Conservation (phyloP, 441 rosid species). For the Adansonia grandidieri region DNA sequence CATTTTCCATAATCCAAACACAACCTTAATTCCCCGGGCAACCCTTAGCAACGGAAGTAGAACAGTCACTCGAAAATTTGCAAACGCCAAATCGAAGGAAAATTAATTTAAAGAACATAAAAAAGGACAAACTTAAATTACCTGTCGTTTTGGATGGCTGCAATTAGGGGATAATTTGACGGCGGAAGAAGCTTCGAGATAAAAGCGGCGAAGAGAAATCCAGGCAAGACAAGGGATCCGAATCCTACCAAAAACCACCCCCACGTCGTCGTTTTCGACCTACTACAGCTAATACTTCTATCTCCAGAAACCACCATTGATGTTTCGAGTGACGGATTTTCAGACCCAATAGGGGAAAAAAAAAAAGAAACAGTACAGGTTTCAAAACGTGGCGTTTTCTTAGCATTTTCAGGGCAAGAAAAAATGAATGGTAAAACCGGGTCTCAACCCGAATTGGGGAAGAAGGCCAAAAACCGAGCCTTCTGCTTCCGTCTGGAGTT, state of each 20-base stretch:
- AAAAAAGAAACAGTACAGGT: too few relatives aligned
- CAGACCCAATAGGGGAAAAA: too few relatives aligned
- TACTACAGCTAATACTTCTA: background rate
- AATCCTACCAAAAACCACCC: slow-evolving; percentile 41
- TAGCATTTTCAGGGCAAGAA: too few relatives aligned
- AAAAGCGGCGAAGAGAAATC: slow-evolving; percentile 41
- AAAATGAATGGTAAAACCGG: too few relatives aligned
- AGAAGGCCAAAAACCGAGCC: too few relatives aligned
- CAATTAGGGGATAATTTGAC: slow-evolving; percentile 42
- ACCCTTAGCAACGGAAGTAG: background rate
- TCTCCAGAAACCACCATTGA: slow-evolving; percentile 2
- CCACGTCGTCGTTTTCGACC: slow-evolving; percentile 21
- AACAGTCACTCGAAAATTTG: background rate
- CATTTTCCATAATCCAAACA: background rate
- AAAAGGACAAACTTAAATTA: background rate
- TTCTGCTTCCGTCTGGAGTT: too few relatives aligned
- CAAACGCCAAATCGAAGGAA: background rate
- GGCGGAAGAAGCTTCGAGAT: slow-evolving; percentile 52
- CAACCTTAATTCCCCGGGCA: background rate
- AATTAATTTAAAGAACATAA: background rate
- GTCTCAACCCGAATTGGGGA: too few relatives aligned
- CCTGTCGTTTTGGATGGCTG: slow-evolving; percentile 56
- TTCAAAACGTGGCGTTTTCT: too few relatives aligned
- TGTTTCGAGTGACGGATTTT: too few relatives aligned
- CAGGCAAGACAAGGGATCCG: slow-evolving; percentile 41